Base-by-base conservation (phyloP, 768 basidiomycete genomes). In the Russula earlei region DNA sequence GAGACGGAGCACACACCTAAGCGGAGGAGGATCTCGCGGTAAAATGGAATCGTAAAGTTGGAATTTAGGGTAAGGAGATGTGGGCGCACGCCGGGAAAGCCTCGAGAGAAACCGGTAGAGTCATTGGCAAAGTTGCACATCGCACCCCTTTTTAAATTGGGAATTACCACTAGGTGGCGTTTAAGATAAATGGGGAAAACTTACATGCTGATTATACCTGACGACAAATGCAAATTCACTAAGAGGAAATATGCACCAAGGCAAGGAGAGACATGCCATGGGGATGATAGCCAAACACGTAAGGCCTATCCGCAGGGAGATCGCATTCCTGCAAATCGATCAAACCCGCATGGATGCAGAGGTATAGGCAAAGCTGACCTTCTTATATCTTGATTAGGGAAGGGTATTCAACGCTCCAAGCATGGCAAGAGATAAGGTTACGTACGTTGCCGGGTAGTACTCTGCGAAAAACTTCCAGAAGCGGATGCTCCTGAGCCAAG, bases 241-340 rank as follows among this genome's bases (percentile, higher is more conserved):
- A 12, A 40, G 34, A 49, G 51, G 10, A 56, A 38, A 37, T 12
- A 24, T 20, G 14, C 4, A 41, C 43, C 27, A 33, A 4, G 57
- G 20, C 34, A 29, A 56, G n/a, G n/a, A n/a, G 20, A 31, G 41
- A 67, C 79, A 33, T 57, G 85, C 94, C 96, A 70, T 99, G 96
- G 17, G 96, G 96, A 70, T 99, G 96, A 70, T 97, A 97, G 8
- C 95, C 96, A 70, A 99, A 99, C 14, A 99, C 80, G 71, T 99
- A 99, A 19, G 90, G 85, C 60, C 93, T 75, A 68, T 96, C 91
- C 11, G 95, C 74, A 0, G 95, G 92, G 22, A 99, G 77, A 61
- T 95, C 90, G 34, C 82, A 85, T 71, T 91, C 92, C 92, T 94
- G 34, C 8, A 37, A 37, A 31, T 5, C 6, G 40, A 12, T 54